Evolutionary conservation across 2,329 filamentous ascomycete genomes (phyloP).

Genomic region (Penicillium sp.): DNA sequence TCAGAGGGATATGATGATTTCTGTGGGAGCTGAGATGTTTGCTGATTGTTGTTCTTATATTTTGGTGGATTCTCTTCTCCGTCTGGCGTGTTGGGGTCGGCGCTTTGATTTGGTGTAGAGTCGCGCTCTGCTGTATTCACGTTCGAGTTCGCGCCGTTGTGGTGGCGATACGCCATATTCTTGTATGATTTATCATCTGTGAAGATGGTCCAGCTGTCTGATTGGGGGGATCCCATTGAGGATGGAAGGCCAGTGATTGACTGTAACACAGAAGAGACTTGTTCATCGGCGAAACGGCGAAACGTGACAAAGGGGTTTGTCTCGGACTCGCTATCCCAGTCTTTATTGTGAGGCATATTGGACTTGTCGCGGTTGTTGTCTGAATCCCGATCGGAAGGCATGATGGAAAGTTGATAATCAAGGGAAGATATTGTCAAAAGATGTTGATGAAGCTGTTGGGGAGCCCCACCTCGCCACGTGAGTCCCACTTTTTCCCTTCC

Average conservation of each 20-base stretch:
- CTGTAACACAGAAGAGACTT: constrained; percentile 56
- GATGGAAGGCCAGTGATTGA: constrained; percentile 51
- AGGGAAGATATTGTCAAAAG: constrained; percentile 10
- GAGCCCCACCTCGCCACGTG: constrained; percentile 34
- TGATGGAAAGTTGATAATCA: constrained; percentile 14
- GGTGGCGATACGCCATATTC: constrained; percentile 19
- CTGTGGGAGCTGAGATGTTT: not conserved
- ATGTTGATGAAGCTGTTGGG: constrained; percentile 34
- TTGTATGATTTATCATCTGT: constrained; percentile 31
- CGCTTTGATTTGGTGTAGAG: constrained; percentile 4
- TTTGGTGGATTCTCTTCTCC: not conserved
- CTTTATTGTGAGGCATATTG: constrained; percentile 16
- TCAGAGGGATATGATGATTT: not conserved
- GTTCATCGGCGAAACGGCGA: constrained; percentile 61
- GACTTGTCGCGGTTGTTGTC: constrained; percentile 20
- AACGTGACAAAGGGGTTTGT: constrained; percentile 60
- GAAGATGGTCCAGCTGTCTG: constrained; percentile 38
- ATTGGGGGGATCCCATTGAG: constrained; percentile 30
- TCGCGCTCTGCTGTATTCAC: constrained; percentile 7
- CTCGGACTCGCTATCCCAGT: constrained; percentile 40
- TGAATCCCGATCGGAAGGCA: constrained; percentile 19
- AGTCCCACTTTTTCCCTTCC: constrained; percentile 19
- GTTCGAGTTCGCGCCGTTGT: constrained; percentile 4
- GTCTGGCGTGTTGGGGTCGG: constrained; percentile 3
- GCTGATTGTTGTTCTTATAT: not conserved